Base-by-base conservation (phyloP, 2,329 filamentous ascomycete genomes). In the Colletotrichum sp. region DNA sequence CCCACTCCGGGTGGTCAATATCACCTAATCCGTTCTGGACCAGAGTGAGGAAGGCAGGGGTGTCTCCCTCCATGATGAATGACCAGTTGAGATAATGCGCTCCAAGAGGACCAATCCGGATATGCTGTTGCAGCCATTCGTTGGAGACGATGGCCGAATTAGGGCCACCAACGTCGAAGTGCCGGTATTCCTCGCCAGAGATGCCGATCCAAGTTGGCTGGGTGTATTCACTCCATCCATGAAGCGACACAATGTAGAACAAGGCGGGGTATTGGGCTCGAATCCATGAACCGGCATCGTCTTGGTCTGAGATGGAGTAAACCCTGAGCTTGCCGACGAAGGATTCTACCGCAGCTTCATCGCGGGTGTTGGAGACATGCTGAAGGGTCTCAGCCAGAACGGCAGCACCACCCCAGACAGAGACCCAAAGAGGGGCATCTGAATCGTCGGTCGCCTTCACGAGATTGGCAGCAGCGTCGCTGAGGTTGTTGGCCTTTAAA, bases 271-370 rank as follows among this genome's bases (percentile, higher is more conserved):
- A 92, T 2, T 84, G 86, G 59, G 83, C 81, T 24, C 90, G 87
- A 57, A 92, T 89, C 90, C 90, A 92, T 1, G 86, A 81, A 0
- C 89, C 90, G 0, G 89, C 88, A 74, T 92, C 87, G 75, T 92
- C 90, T 78, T 92, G 90, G 77, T 92, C 91, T 4, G 89, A 91
- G 72, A 92, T 91, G 36, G 90, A 83, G 79, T 91, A 91, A 3
- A 90, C 85, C 13, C 89, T 83, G 5, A 91, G 79, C 71, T 87
- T 87, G 4, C 82, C 77, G 5, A 84, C 80, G 24, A 90, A 82
- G 0, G 71, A 72, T 1, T 81, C 79, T 1, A 84, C 80, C 0
- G 87, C 84, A 48, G 8, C 78, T 75, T 34, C 80, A 65, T 77
- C 78, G 78, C 13, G 79, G 18, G 80, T 78, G 52, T 84, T 82